phyloP scores from a whole-genome alignment of 306 rosid species.

The Pyrus communis region DNA sequence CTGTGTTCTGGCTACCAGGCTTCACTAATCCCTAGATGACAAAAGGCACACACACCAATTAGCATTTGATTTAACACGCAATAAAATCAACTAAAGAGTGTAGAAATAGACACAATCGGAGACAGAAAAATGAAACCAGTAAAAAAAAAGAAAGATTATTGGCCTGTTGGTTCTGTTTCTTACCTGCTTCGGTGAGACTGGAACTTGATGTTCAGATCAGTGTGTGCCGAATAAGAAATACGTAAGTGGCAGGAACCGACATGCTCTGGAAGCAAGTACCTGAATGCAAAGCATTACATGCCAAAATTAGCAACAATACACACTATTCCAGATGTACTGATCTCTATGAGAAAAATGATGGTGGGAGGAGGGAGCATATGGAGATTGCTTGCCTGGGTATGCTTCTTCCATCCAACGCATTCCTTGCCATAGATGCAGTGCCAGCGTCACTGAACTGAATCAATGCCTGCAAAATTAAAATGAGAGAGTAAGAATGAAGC shows the following conservation, averaged over 20 bases:
- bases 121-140: not conserved
- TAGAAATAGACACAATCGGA: not conserved
- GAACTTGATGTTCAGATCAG: conserved; percentile 86
- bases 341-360: not conserved
- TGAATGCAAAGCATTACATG: conserved; percentile 23
- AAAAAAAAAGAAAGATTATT: not conserved
- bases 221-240: conserved; percentile 87
- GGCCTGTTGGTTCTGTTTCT: conserved; percentile 17
- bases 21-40: conserved; percentile 63
- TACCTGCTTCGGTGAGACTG: conserved; percentile 98
- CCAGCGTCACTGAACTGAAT: conserved; percentile 85
- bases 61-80: conserved; percentile 31
- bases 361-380: not conserved
- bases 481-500: conserved; percentile 1
- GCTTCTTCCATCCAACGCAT: conserved; percentile 90
- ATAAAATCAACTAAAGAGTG: conserved; percentile 3
- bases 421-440: conserved; percentile 76
- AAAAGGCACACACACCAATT: conserved; percentile 44
- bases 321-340: conserved; percentile 4
- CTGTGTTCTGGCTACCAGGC: conserved; percentile 66
- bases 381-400: conserved; percentile 63
- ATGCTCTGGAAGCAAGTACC: conserved; percentile 85
- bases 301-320: conserved; percentile 10
- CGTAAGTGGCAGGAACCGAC: conserved; percentile 78
- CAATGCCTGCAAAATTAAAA: conserved; percentile 51